Base-by-base conservation (phyloP, 345 rosid species). In the Citrus trifoliata region DNA sequence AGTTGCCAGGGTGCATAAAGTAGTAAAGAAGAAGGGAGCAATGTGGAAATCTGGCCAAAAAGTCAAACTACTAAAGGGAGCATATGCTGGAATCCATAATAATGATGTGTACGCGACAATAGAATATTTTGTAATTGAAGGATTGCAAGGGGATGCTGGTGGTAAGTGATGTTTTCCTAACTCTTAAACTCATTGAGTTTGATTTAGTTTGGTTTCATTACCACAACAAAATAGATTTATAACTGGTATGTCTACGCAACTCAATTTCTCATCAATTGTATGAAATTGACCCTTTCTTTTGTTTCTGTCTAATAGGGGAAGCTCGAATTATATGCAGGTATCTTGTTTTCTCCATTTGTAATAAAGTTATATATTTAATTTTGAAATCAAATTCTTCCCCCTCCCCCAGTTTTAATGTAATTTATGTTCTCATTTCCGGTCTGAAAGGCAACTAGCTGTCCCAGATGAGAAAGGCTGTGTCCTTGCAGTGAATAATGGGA, bases 321-420 rank as follows among this genome's bases (percentile, higher is more conserved):
- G 92, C 92, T 80, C 80, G 89, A 62, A 86, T 92, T 68, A 75
- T 93, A 81, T 93, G 93, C 94, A 93, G 98, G 98, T 92, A 72
- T 59, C 33, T 28, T 71, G 22, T 55, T 16, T 58, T 67, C 55
- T 62, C 53, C 33, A 22, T 74, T 8, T 55, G 33, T 40, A 35
- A 53, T 65, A 70, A 74, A 24, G 33, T 42, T 71, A 6, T 22
- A 16, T 63, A 24, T 71, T 67, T 64, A 32, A 25, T 9, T 4
- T 55, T 55, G 58, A 40, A 46, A 37, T 71, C 21, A 48, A 32
- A 55, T 75, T 71, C 19, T 40, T 75, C 2, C 55, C 32, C 3
- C 4, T 3, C 22, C 71, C 10, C 37, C 18, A 35, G 0, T 35
- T 58, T 61, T n/a, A 13, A 72, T 6, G 22, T 67, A 2, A 48